These are phyloP conservation scores for Verticillium zaregamsianum DNA, from an alignment of 2,329 filamentous ascomycete species.

Conservation along the genomic window DNA sequence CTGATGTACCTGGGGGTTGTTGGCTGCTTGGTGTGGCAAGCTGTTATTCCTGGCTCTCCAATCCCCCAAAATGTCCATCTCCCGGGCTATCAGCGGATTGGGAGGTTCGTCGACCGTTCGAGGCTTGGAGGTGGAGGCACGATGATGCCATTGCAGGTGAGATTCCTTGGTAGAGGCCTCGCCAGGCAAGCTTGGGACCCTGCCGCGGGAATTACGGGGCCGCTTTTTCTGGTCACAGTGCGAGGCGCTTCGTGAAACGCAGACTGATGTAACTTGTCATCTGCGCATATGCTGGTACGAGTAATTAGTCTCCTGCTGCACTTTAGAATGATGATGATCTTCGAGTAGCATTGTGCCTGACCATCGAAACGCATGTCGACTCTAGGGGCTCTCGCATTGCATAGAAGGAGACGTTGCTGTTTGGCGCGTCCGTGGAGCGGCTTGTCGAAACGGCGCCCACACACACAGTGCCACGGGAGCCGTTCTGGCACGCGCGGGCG, in stretches of 20 bases:
- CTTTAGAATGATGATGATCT: neutral
- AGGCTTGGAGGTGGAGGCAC: neutral
- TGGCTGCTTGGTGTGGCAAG: neutral
- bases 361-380: neutral
- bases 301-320: neutral
- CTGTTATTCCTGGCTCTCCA: neutral
- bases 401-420: no score
- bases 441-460: no score
- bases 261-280: neutral
- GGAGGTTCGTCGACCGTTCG: neutral
- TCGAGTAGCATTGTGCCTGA: neutral
- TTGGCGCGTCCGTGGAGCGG: no score
- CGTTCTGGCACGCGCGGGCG: no score
- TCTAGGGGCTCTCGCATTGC: no score
- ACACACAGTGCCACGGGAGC: no score
- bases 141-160: slow-evolving; percentile 2
- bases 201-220: neutral
- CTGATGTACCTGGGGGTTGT: no score
- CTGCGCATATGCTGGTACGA: neutral
- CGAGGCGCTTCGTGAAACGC: neutral
- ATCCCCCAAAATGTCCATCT: neutral
- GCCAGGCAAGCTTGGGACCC: neutral
- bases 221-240: neutral
- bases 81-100: slow-evolving; percentile 1
- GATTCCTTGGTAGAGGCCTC: neutral